These are phyloP conservation scores for Halophytophthora polymorphica DNA, from an alignment of 352 stramenopile genomes.

Conservation along the genomic window DNA sequence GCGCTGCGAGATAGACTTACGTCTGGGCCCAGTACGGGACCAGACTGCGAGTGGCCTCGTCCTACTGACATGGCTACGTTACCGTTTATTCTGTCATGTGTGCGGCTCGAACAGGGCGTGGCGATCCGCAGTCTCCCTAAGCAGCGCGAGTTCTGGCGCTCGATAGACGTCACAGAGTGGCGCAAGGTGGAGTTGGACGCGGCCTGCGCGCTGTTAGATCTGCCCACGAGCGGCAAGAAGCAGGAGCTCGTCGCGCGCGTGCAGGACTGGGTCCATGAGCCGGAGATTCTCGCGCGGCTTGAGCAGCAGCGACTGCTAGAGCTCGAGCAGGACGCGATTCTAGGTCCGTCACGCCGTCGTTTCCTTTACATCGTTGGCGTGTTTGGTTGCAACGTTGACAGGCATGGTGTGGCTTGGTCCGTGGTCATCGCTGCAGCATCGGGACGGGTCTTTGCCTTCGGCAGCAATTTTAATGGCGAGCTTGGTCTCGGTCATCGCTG, in stretches of 20 bases:
- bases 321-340: conserved; percentile 35
- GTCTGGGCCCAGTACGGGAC: neutral
- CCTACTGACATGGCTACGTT: too few relatives aligned
- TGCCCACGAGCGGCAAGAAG: conserved; percentile 51
- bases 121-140: conserved; percentile 60
- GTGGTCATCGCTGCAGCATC: conserved; percentile 21
- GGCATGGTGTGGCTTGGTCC: neutral
- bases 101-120: conserved; percentile 20
- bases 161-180: conserved; percentile 49
- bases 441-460: conserved; percentile 65
- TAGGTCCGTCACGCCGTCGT: conserved; percentile 23
- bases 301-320: conserved; percentile 33
- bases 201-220: conserved; percentile 55
- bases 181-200: conserved; percentile 52
- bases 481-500: conserved; percentile 55
- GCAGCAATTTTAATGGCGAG: conserved; percentile 62
- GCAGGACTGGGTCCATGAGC: conserved; percentile 70
- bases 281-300: conserved; percentile 35
- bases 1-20: neutral
- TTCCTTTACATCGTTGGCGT: neutral
- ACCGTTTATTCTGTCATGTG: neutral
- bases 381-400: neutral
- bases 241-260: conserved; percentile 57
- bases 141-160: conserved; percentile 53
- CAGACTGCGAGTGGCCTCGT: too few relatives aligned